phyloP scores from a whole-genome alignment of 257 asterid species.

The Solanum rostratum region DNA sequence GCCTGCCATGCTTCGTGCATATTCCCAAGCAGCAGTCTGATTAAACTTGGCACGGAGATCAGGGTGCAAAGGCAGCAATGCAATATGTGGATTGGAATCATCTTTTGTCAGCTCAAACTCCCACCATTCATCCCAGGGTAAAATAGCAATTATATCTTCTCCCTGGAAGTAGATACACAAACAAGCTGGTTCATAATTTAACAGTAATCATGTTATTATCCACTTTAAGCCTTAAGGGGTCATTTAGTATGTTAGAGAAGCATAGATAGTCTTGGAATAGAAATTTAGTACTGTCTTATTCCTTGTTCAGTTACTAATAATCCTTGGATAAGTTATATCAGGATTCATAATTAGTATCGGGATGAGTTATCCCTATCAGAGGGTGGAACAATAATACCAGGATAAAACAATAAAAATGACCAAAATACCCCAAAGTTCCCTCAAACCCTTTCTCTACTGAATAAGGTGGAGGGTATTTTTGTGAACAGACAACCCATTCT shows the following conservation, averaged over 20 bases:
- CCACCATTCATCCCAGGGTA: constrained; percentile 99
- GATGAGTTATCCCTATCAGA: background rate
- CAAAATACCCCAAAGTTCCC: background rate
- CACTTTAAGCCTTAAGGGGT: background rate
- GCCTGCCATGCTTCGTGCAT: constrained; percentile 78
- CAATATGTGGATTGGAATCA: constrained; percentile 78
- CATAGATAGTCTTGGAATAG: background rate
- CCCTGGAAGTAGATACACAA: constrained; percentile 34
- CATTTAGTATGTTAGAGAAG: background rate
- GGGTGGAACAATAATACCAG: background rate
- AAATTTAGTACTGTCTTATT: background rate
- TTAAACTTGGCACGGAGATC: constrained; percentile 71
- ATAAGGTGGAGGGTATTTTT: background rate
- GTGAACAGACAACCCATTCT: background rate
- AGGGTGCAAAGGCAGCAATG: constrained; percentile 75
- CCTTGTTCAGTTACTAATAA: background rate
- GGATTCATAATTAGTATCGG: background rate
- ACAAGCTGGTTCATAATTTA: background rate
- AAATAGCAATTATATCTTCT: constrained; percentile 64
- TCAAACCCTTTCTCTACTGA: background rate
- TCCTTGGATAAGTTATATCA: background rate
- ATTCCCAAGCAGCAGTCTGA: constrained; percentile 85
- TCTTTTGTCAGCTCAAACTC: constrained; percentile 67
- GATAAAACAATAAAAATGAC: background rate
- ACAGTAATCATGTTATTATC: background rate